A percentile compares a stretch with the other conserved stretches of the same genome.
Evolutionary conservation across 2,329 filamentous ascomycete species (phyloP).

Genomic region (Talaromyces albobiverticillius): DNA sequence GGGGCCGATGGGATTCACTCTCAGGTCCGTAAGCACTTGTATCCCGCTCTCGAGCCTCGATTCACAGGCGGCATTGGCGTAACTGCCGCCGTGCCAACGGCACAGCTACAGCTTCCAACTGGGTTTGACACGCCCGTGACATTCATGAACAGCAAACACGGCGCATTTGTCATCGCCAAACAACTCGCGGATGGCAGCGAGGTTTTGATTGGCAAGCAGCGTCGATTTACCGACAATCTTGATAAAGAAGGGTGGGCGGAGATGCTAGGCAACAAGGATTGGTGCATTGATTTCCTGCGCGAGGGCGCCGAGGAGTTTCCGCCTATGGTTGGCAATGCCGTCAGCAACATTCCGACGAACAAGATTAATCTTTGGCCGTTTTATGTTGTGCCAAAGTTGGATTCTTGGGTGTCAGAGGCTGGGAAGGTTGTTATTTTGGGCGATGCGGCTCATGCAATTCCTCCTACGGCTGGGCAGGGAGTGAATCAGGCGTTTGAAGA

Average conservation of each 20-base stretch:
- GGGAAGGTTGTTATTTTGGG: slow-evolving; percentile 32
- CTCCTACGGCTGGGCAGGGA: slow-evolving; percentile 60
- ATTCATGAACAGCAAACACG: slow-evolving; percentile 30
- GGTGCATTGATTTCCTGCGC: slow-evolving; percentile 20
- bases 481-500: slow-evolving; percentile 59
- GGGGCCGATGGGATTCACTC: slow-evolving; percentile 63
- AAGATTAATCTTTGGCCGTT: slow-evolving; percentile 14
- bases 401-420: slow-evolving; percentile 5
- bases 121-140: slow-evolving; percentile 29
- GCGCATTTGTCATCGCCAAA: slow-evolving; percentile 38
- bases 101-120: slow-evolving; percentile 9
- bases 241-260: slow-evolving; percentile 28
- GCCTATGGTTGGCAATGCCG: slow-evolving; percentile 15
- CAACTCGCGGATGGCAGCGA: slow-evolving; percentile 33
- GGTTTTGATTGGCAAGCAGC: slow-evolving; percentile 36
- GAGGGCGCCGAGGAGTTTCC: slow-evolving; percentile 25
- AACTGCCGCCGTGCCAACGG: slow-evolving; percentile 12
- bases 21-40: slow-evolving; percentile 50
- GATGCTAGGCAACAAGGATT: slow-evolving; percentile 7
- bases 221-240: slow-evolving; percentile 2
- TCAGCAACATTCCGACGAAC: slow-evolving; percentile 8
- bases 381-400: slow-evolving; percentile 13
- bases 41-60: slow-evolving; percentile 47
- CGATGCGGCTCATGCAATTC: slow-evolving; percentile 63
- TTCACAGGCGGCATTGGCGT: slow-evolving; percentile 47